These are phyloP conservation scores for Fraxinus excelsior DNA, from an alignment of 257 asterid genomes.

Conservation along the genomic window DNA sequence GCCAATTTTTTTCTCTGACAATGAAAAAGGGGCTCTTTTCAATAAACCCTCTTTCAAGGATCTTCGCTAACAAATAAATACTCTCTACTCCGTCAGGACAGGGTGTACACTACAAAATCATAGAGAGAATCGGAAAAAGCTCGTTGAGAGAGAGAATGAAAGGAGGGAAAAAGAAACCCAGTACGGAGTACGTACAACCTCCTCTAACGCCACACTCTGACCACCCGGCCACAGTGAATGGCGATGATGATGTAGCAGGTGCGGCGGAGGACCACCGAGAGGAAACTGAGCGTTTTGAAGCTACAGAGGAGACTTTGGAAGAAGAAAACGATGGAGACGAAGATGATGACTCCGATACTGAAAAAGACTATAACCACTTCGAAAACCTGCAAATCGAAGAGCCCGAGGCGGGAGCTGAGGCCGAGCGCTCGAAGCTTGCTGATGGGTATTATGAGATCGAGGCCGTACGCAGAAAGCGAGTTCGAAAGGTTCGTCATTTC, in stretches of 20 bases:
- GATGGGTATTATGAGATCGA: constrained; percentile 61
- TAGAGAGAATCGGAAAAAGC: constrained; percentile 21
- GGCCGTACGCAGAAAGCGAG: constrained; percentile 59
- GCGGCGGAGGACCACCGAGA: constrained; percentile 24
- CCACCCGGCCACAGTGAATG: constrained; percentile 3
- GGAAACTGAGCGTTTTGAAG: constrained; percentile 31
- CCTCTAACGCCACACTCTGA: constrained; percentile 12
- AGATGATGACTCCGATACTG: constrained; percentile 43
- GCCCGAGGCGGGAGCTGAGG: constrained; percentile 26
- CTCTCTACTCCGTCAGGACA: not conserved
- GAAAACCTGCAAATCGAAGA: constrained; percentile 15
- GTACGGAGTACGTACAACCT: constrained; percentile 31
- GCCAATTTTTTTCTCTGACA: no score
- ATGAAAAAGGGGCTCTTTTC: not conserved
- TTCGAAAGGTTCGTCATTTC: constrained; percentile 43
- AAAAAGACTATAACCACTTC: constrained; percentile 34
- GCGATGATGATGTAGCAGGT: constrained; percentile 19
- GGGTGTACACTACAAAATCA: not conserved
- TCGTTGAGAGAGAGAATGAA: constrained; percentile 36
- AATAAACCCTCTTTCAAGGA: not conserved
- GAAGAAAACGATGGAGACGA: constrained; percentile 36
- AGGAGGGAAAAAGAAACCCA: constrained; percentile 43
- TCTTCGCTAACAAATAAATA: not conserved
- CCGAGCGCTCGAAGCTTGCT: constrained; percentile 50
- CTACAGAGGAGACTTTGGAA: constrained; percentile 34